Percentiles rank a stretch among this genome's conserved stretches.
These are phyloP conservation scores for Skeletonema menzelii DNA, from an alignment of 108 stramenopile species.

Conservation along the genomic window DNA sequence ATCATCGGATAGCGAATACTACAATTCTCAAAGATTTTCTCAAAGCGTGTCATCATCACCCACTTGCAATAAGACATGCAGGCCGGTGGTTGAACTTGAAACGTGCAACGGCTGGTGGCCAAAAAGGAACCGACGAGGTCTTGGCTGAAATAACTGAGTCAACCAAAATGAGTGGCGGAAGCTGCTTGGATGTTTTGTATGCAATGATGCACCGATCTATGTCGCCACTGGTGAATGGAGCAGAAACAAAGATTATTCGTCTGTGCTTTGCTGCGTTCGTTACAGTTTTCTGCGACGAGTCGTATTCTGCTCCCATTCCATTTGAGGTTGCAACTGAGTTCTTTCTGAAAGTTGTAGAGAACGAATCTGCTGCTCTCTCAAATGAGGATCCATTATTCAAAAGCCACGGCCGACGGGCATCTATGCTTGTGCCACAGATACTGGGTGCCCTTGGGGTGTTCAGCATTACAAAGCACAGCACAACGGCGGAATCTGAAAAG, in stretches of 20 bases:
- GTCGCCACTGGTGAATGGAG: constrained; percentile 70
- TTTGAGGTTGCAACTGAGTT: constrained; percentile 55
- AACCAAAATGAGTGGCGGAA: background rate
- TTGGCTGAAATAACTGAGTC: constrained; percentile 44
- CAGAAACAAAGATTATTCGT: constrained; percentile 69
- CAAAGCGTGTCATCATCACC: constrained; percentile 66
- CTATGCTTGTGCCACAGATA: constrained; percentile 70
- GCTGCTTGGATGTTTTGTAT: constrained; percentile 66
- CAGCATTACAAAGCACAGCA: constrained; percentile 43
- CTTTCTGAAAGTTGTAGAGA: constrained; percentile 63
- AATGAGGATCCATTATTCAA: constrained; percentile 57
- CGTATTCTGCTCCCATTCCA: constrained; percentile 53
- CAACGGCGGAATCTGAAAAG: constrained; percentile 3
- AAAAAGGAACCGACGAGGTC: constrained; percentile 68
- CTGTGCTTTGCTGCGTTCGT: constrained; percentile 75
- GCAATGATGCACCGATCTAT: constrained; percentile 69
- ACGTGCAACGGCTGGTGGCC: constrained; percentile 66
- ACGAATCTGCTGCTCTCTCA: constrained; percentile 19
- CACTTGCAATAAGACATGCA: constrained; percentile 72
- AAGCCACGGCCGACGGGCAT: constrained; percentile 68
- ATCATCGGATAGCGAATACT: constrained; percentile 56
- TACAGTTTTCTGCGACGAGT: constrained; percentile 59
- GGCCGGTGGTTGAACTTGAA: constrained; percentile 79
- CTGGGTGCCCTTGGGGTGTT: constrained; percentile 70
- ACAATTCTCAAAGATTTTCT: constrained; percentile 52